These are phyloP conservation scores for Dothistroma pini DNA, from an alignment of 2,329 filamentous ascomycete species.

Conservation along the genomic window DNA sequence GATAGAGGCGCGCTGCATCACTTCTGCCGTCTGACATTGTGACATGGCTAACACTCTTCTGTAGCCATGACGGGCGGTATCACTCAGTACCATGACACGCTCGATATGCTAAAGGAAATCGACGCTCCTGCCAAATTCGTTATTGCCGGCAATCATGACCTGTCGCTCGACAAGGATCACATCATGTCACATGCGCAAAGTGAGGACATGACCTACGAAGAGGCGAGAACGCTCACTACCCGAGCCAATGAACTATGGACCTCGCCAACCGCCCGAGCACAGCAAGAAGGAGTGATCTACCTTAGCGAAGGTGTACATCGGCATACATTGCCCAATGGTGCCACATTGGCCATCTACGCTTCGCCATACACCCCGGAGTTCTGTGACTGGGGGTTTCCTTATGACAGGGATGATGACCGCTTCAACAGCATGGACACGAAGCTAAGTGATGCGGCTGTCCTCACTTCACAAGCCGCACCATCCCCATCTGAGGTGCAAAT, in stretches of 20 bases:
- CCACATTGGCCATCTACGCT: slow-evolving; percentile 50
- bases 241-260: slow-evolving; percentile 12
- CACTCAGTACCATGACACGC: slow-evolving; percentile 29
- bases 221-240: slow-evolving; percentile 9
- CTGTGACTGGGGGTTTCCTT: slow-evolving; percentile 53
- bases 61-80: slow-evolving; percentile 29
- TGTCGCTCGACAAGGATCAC: slow-evolving; percentile 25
- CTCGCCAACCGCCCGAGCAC: slow-evolving; percentile 13
- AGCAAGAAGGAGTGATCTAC: slow-evolving; percentile 48
- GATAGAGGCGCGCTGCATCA: too few relatives aligned
- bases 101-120: slow-evolving; percentile 29
- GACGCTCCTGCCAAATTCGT: slow-evolving; percentile 37
- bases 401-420: slow-evolving; percentile 47
- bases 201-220: slow-evolving; percentile 3
- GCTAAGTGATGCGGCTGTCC: slow-evolving; percentile 12
- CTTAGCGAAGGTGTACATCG: slow-evolving; percentile 50
- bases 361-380: slow-evolving; percentile 54
- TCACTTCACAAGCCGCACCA: slow-evolving; percentile 13
- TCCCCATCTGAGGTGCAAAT: slow-evolving; percentile 16
- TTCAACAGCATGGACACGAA: slow-evolving; percentile 13
- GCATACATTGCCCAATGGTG: slow-evolving; percentile 49
- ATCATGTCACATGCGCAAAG: slow-evolving; percentile 4
- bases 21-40: too few relatives aligned
- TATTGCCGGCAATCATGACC: slow-evolving; percentile 40
- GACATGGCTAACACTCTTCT: too few relatives aligned